Percentiles rank a stretch among this genome's conserved stretches.
Evolutionary conservation across 768 basidiomycete genomes (phyloP).

Genomic region (Hemileccinum impolitum): DNA sequence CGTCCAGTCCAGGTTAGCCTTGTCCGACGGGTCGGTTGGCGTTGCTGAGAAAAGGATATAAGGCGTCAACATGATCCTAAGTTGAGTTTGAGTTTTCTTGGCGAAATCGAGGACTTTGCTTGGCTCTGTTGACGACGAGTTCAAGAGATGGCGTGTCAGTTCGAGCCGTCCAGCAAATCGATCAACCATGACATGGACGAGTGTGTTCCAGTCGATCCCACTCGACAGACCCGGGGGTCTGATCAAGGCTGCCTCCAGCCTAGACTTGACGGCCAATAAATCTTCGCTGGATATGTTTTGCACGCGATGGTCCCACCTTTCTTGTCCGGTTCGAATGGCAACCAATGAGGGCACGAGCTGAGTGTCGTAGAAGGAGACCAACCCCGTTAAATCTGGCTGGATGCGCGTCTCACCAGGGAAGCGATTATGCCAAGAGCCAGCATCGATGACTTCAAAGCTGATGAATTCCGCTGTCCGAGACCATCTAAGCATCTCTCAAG

Average conservation of each 20-base stretch:
- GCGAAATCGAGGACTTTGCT: constrained; percentile 5
- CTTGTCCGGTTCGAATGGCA: constrained; percentile 17
- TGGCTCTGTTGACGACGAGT: constrained; percentile 2
- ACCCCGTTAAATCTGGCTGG: constrained; percentile 28
- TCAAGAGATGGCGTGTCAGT: constrained; percentile 21
- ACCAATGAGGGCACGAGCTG: constrained; percentile 31
- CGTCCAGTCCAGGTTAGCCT: constrained; percentile 24
- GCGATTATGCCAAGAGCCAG: constrained; percentile 32
- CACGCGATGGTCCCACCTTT: constrained; percentile 33
- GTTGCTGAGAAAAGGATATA: constrained; percentile 23
- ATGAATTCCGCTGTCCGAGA: neutral
- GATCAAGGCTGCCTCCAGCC: constrained; percentile 2
- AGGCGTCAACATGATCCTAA: constrained; percentile 28
- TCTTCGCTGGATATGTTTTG: constrained; percentile 26
- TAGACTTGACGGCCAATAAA: constrained; percentile 2
- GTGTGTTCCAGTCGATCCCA: constrained; percentile 34
- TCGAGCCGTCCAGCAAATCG: constrained; percentile 33
- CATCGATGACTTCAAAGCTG: constrained; percentile 7
- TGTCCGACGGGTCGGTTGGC: neutral
- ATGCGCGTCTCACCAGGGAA: constrained; percentile 37
- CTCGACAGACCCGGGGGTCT: constrained; percentile 18
- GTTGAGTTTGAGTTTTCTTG: constrained; percentile 18
- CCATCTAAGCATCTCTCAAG: neutral
- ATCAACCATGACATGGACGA: constrained; percentile 30
- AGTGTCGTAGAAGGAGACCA: constrained; percentile 38